Evolutionary conservation across 768 basidiomycete species (phyloP).

Genomic region (Phlebiopsis gigantea): DNA sequence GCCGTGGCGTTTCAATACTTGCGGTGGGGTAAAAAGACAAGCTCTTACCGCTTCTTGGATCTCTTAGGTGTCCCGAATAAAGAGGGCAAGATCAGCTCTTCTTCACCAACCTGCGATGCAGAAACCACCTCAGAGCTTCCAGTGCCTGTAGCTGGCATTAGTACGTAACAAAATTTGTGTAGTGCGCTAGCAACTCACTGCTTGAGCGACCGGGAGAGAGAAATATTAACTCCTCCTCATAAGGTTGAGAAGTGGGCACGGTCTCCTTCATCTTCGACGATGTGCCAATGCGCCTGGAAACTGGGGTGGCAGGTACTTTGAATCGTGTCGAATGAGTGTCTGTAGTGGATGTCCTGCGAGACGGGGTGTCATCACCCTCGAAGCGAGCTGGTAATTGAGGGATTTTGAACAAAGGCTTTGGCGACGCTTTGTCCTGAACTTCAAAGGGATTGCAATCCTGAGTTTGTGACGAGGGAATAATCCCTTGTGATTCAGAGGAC

Average conservation of each 20-base stretch:
- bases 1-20: not conserved
- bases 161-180: not conserved
- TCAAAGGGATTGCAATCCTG: conserved; percentile 4
- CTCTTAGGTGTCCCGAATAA: not conserved
- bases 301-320: conserved; percentile 1
- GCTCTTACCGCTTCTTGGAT: not conserved
- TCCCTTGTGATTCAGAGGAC: not conserved
- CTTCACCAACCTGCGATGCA: not conserved
- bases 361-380: not conserved
- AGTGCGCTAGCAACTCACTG: not conserved
- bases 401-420: not conserved
- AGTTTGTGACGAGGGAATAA: conserved; percentile 21
- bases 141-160: not conserved
- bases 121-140: not conserved
- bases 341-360: not conserved
- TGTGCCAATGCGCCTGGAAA: conserved; percentile 18
- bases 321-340: not conserved
- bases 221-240: not conserved
- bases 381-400: conserved; percentile 2
- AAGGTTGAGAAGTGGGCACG: not conserved
- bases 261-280: conserved; percentile 2
- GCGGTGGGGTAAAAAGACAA: not conserved
- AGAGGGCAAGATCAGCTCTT: not conserved
- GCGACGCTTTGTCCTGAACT: not conserved
- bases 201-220: not conserved